Base-by-base conservation (phyloP, 441 rosid species). In the Omphalea diandra region DNA sequence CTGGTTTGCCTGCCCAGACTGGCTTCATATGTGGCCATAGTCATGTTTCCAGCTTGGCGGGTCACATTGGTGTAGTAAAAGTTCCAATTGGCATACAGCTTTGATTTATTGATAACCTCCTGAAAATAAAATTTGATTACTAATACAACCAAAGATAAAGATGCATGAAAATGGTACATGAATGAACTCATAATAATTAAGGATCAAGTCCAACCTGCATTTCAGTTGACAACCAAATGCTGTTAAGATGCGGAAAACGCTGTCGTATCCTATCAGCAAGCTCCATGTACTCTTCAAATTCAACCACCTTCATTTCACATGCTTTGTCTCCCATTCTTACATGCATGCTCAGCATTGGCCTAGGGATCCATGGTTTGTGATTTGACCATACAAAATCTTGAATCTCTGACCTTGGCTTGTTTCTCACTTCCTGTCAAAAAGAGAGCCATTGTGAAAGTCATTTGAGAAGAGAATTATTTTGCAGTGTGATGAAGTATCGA, bases 281-380 rank as follows among this genome's bases (percentile, higher is more conserved):
- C 27, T 29, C 83, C 88, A 89, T 83, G 62, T 94, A 94, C 49
- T 74, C 88, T 62, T 90, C 85, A 12, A 90, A 89, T 63, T 85
- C 85, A 0, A 88, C 88, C 12, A 94, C 86, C n/a, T n/a, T n/a
- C 99, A 94, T 94, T 76, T 94, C 97, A 17, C 94, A 85, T 1
- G 99, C 94, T 79, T 94, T 94, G 84, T 94, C 98, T 70, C 99
- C 97, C 98, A 94, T 94, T 64, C 99, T 83, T 33, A 94, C 98
- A 22, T 94, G 99, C 81, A 94, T 77, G 76, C 98, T 94, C 65
- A 92, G 85, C 83, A 94, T 73, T 32, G 99, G 98, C 79, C 93
- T 79, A 0, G 98, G 98, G 2, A 82, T 79, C 99, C 99, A 94
- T 1, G 98, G 90, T 73, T 82, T 88, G 77, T 87, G 92, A 78